Percentiles rank a stretch among this genome's conserved stretches.
Conservation (phyloP, 257 asterid species). For the Solanum pinnatisectum region DNA sequence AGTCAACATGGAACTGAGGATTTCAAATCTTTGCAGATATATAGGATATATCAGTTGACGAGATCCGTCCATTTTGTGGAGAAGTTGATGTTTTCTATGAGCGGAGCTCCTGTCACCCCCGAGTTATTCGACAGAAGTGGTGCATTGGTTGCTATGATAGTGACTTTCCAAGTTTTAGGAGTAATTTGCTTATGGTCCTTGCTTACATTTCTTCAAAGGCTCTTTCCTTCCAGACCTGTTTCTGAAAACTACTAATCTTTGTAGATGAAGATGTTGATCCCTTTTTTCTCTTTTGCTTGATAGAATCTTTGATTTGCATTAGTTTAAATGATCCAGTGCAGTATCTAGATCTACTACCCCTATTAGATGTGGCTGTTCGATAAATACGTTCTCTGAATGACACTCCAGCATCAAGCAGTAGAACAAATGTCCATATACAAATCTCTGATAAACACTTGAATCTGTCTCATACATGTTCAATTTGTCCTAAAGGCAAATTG, state of each 20-base stretch:
- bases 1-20: not conserved
- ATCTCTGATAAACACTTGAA: too few relatives aligned
- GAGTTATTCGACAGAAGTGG: slow-evolving; percentile 44
- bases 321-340: not conserved
- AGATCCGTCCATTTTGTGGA: slow-evolving; percentile 55
- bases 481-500: not conserved
- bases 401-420: not conserved
- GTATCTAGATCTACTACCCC: not conserved
- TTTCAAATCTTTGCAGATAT: slow-evolving; percentile 41
- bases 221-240: slow-evolving; percentile 87
- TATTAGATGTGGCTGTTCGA: not conserved
- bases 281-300: not conserved
- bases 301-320: not conserved
- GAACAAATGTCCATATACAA: not conserved
- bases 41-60: slow-evolving; percentile 80
- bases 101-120: slow-evolving; percentile 31
- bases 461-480: not conserved
- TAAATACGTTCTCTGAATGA: not conserved
- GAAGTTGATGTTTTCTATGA: slow-evolving; percentile 50
- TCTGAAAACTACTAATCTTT: slow-evolving; percentile 64
- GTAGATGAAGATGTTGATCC: not conserved
- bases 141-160: slow-evolving; percentile 52
- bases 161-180: slow-evolving; percentile 64
- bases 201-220: slow-evolving; percentile 81
- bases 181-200: slow-evolving; percentile 84